Conservation (phyloP, 2,329 filamentous ascomycete species). For the Clonostachys rhizophaga region DNA sequence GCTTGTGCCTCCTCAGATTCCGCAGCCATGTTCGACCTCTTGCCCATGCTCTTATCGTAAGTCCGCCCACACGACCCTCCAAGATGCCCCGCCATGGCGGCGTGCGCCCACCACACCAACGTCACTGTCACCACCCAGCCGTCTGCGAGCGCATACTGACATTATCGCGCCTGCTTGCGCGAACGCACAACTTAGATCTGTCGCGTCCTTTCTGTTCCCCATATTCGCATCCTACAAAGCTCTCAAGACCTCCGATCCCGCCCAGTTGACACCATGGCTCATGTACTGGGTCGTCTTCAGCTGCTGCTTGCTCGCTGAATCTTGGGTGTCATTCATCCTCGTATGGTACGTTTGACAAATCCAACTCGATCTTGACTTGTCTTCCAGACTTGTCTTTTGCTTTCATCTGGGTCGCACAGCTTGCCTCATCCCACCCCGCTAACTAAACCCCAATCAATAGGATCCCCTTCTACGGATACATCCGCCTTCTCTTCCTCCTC, state of each 20-base stretch:
- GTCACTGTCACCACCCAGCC: not conserved
- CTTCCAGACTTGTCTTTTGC: too few species aligned
- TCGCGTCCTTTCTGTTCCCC: slow-evolving; percentile 88
- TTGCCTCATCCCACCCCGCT: too few species aligned
- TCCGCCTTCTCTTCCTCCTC: slow-evolving; percentile 80
- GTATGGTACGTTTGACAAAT: slow-evolving; percentile 53
- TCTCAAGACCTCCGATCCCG: slow-evolving; percentile 85
- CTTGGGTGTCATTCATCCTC: slow-evolving; percentile 82
- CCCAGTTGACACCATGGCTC: slow-evolving; percentile 90
- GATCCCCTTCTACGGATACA: slow-evolving; percentile 91
- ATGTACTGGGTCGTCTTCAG: slow-evolving; percentile 98
- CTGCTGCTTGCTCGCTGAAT: slow-evolving; percentile 76
- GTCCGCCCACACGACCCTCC: slow-evolving; percentile 24
- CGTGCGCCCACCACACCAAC: slow-evolving; percentile 3
- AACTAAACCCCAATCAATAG: slow-evolving; percentile 23
- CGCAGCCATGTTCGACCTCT: slow-evolving; percentile 65
- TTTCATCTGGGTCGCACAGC: too few species aligned
- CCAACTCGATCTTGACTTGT: too few species aligned
- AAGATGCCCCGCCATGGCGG: slow-evolving; percentile 11
- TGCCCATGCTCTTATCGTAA: slow-evolving; percentile 75
- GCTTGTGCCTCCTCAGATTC: not conserved
- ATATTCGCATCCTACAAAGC: slow-evolving; percentile 98
- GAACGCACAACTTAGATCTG: slow-evolving; percentile 50
- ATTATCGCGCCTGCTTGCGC: too few species aligned
- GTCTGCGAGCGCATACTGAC: not conserved